A percentile compares a stretch with the other conserved stretches of the same genome.
These are phyloP conservation scores for Xylaria hypoxylon DNA, from an alignment of 2,329 filamentous ascomycete genomes.

Conservation along the genomic window DNA sequence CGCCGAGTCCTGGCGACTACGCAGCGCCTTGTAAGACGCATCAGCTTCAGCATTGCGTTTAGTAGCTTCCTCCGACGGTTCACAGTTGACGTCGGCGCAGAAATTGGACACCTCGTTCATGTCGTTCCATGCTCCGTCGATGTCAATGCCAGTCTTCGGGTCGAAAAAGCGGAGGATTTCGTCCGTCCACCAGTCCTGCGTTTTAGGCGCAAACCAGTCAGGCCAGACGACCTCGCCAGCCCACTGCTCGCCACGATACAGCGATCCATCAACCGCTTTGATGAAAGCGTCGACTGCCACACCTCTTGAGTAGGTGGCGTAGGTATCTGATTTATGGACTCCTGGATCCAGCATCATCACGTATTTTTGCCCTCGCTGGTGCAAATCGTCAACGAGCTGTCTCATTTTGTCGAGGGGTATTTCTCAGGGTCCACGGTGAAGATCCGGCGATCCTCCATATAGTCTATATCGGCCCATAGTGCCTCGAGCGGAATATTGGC, in stretches of 20 bases:
- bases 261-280: slow-evolving; percentile 57
- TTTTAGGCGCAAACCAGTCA: slow-evolving; percentile 72
- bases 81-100: slow-evolving; percentile 38
- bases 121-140: slow-evolving; percentile 75
- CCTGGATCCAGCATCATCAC: slow-evolving; percentile 75
- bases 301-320: slow-evolving; percentile 41
- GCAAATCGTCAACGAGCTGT: slow-evolving; percentile 68
- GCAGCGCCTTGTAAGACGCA: neutral
- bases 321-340: slow-evolving; percentile 51
- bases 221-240: slow-evolving; percentile 71
- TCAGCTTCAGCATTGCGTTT: slow-evolving; percentile 55
- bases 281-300: slow-evolving; percentile 57
- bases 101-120: slow-evolving; percentile 67
- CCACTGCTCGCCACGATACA: slow-evolving; percentile 70
- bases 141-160: slow-evolving; percentile 67
- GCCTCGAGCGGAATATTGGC: slow-evolving; percentile 69
- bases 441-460: slow-evolving; percentile 62
- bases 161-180: slow-evolving; percentile 69
- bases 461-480: slow-evolving; percentile 69
- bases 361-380: slow-evolving; percentile 69
- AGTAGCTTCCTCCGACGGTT: slow-evolving; percentile 36
- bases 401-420: slow-evolving; percentile 66
- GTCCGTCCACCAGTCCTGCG: slow-evolving; percentile 69
- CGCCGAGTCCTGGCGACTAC: slow-evolving; percentile 13
- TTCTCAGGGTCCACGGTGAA: slow-evolving; percentile 67